Conservation (phyloP, 805 yeast genomes). For the Ogataea methylovora region DNA sequence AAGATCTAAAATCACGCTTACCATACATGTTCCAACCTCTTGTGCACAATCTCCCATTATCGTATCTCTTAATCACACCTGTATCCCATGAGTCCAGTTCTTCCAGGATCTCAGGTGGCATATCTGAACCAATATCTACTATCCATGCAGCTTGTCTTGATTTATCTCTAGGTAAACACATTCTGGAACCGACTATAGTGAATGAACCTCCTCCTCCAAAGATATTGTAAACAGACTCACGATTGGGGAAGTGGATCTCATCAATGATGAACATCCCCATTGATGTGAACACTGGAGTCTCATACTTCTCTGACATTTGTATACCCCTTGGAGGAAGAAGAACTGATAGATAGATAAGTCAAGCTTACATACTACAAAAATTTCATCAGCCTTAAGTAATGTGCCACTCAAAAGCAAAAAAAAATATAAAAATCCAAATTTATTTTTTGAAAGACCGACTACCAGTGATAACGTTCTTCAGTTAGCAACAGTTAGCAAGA, state of each 20-base stretch:
- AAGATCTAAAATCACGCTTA: constrained; percentile 50
- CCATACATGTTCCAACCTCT: constrained; percentile 77
- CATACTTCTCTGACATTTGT: neutral
- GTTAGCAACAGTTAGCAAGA: too few species aligned
- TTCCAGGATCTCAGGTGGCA: constrained; percentile 41
- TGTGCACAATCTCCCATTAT: constrained; percentile 53
- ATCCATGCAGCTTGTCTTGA: constrained; percentile 51
- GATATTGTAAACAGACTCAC: constrained; percentile 36
- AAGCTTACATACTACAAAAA: too few species aligned
- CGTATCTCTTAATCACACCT: constrained; percentile 48
- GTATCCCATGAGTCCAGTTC: constrained; percentile 55
- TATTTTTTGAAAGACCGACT: too few species aligned
- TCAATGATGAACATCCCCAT: constrained; percentile 90
- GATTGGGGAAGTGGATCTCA: constrained; percentile 57
- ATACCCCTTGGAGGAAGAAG: neutral
- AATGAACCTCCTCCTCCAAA: constrained; percentile 91
- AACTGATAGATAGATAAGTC: too few species aligned
- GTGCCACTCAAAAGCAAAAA: too few species aligned
- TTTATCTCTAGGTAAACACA: constrained; percentile 33
- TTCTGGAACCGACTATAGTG: constrained; percentile 67
- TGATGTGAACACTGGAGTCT: constrained; percentile 40
- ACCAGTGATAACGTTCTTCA: too few species aligned
- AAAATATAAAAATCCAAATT: too few species aligned
- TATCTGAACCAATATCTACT: constrained; percentile 75
- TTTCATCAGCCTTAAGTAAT: too few species aligned